Percentiles rank a stretch among this genome's conserved stretches.
Conservation (phyloP, 2,329 filamentous ascomycete genomes). For the Botrytis galanthina region DNA sequence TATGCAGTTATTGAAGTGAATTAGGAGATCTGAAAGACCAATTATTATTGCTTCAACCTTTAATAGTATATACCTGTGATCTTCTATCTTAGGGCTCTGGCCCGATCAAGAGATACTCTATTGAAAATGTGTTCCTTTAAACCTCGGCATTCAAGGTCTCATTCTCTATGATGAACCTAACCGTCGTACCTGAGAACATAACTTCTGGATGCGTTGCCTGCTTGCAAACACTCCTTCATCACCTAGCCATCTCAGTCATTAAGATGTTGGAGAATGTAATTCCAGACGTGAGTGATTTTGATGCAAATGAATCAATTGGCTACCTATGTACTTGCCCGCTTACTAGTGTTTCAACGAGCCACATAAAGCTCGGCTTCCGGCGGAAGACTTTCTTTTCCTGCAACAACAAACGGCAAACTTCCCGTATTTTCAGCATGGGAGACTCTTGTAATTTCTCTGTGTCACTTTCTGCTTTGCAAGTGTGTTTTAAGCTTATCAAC, state of each 20-base stretch:
- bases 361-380: not conserved
- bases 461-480: not conserved
- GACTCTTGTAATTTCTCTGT: not conserved
- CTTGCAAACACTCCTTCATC: not conserved
- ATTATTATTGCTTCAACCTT: not conserved
- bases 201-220: not conserved
- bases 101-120: not conserved
- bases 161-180: not conserved
- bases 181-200: not conserved
- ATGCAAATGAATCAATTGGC: not conserved
- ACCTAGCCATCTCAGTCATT: not conserved
- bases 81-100: not conserved
- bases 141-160: not conserved
- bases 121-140: not conserved
- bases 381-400: not conserved
- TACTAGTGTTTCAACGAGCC: not conserved
- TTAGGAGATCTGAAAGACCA: not conserved
- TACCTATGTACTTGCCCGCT: not conserved
- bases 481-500: not conserved
- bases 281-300: not conserved
- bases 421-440: not conserved
- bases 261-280: not conserved
- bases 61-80: not conserved
- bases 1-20: not conserved
- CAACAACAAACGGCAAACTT: not conserved